Evolutionary conservation across 768 basidiomycete genomes (phyloP), one percentile per base, ranked within the genome.

Genomic region (Suillus americanus): DNA sequence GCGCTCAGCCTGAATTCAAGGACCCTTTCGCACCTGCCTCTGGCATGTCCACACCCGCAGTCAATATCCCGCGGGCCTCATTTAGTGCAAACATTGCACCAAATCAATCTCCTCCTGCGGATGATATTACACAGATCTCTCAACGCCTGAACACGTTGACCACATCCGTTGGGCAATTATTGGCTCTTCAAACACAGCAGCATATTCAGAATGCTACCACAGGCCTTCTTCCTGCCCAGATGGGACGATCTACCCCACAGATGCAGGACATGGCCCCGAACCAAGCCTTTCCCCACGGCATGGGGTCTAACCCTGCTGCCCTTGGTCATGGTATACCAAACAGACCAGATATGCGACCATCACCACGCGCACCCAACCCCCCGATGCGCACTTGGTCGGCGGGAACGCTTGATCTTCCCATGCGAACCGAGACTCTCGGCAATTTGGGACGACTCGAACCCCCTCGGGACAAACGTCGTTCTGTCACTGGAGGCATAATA

Each of bases 331-430:
- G 86, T 41, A 69, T 90, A 46, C 85, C 90, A 35, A 85, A 81
- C 69, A 85, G 91, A 35, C 83, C 86, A 35, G 91, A 92, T 70
- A 68, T 89, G 48, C 81, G 91, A 61, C 74, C 85, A 41, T 76
- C 80, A 50, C 78, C 84, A 50, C 88, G 92, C 62, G 80, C 85
- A 20, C 86, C 90, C 38, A 89, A 87, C 65, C 82, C 87, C 35
- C 90, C 90, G 8, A 83, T 88, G 78, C 86, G 93, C 50, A 92
- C 91, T 25, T 95, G 92, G 92, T 93, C 93, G 62, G 86, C 90
- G 45, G 92, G 92, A 41, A 89, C 83, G 51, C 79, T 94, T 18
- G 92, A 95, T 69, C 77, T 94, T 62, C 88, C 90, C 10, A 73
- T 88, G 68, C 84, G 91, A 48, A 75, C 83, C 56, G 76, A 85